phyloP scores from a whole-genome alignment of 2,329 filamentous ascomycete species.

The Claviceps sp. region DNA sequence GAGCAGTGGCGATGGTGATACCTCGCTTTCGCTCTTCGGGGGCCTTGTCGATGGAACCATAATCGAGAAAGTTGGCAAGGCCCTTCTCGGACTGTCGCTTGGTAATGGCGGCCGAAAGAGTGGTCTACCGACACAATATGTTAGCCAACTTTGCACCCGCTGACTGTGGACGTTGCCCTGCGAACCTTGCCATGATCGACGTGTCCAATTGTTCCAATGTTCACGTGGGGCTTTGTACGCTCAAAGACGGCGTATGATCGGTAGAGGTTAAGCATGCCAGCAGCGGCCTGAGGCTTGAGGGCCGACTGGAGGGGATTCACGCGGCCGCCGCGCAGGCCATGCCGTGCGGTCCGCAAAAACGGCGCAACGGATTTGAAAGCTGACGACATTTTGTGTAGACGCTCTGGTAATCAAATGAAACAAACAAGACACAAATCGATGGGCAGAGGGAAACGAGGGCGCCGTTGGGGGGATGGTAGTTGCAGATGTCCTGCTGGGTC shows the following conservation, averaged over 20 bases:
- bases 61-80: conserved; percentile 86
- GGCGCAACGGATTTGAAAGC: conserved; percentile 67
- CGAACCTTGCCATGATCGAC: conserved; percentile 97
- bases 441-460: conserved; percentile 12
- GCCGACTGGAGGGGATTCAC: conserved; percentile 66
- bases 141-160: background rate
- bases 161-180: background rate
- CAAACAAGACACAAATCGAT: conserved; percentile 11
- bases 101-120: conserved; percentile 94
- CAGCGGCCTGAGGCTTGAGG: conserved; percentile 47
- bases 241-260: conserved; percentile 61
- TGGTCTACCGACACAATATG: conserved; percentile 51
- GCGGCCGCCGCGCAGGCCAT: conserved; percentile 55
- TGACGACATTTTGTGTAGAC: conserved; percentile 53
- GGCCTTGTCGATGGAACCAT: conserved; percentile 96
- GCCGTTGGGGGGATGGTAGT: conserved; percentile 9
- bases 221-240: conserved; percentile 93
- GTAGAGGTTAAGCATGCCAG: conserved; percentile 51
- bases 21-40: conserved; percentile 99
- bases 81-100: conserved; percentile 96
- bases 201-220: conserved; percentile 97
- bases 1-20: conserved; percentile 97
- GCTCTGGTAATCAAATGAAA: conserved; percentile 7
- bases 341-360: conserved; percentile 69
- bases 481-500: conserved; percentile 11